phyloP scores from a whole-genome alignment of 2,329 filamentous ascomycete species.

The Camillea tinctor region DNA sequence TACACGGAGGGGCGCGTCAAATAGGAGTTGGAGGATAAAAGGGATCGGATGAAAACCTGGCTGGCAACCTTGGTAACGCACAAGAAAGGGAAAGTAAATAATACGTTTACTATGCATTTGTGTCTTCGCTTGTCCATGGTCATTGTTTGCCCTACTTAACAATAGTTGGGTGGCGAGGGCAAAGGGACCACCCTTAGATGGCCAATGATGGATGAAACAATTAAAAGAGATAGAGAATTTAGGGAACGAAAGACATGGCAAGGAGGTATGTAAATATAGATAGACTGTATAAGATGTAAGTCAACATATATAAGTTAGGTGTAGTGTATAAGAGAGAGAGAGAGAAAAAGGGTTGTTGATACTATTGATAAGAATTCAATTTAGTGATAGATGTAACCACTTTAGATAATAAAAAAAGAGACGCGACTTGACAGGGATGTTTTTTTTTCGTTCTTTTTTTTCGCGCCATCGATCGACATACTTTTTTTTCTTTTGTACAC shows the following conservation, averaged over 20 bases:
- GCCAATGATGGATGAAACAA: background rate
- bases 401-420: conserved; percentile 14
- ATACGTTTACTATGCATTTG: background rate
- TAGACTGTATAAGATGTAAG: too few species aligned
- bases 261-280: too few species aligned
- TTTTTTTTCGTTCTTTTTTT: background rate
- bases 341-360: background rate
- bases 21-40: background rate
- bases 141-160: background rate
- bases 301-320: too few species aligned
- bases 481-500: background rate
- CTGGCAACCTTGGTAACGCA: background rate
- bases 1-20: background rate
- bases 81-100: background rate
- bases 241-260: too few species aligned
- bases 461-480: background rate
- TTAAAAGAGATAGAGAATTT: too few species aligned
- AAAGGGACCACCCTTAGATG: background rate
- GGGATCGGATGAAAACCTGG: background rate
- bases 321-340: background rate
- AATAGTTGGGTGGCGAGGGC: background rate
- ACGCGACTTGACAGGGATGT: conserved; percentile 20
- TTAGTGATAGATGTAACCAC: conserved; percentile 4
- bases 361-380: conserved; percentile 5
- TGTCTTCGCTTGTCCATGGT: background rate